phyloP scores from a whole-genome alignment of 352 stramenopile species.

The Globisporangium parvum region DNA sequence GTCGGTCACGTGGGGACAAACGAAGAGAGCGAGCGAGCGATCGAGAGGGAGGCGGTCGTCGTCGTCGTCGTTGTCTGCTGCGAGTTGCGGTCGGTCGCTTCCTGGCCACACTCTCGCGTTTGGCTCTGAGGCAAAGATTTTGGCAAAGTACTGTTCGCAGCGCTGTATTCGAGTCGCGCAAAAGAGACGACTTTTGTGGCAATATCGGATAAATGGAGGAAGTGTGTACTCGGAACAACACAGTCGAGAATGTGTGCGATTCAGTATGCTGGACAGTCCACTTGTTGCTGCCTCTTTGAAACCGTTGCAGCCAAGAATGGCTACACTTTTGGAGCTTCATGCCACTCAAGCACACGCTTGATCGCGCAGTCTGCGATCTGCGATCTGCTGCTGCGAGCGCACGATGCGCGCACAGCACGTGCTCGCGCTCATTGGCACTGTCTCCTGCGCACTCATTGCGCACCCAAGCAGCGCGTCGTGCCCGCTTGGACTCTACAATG shows the following conservation, averaged over 20 bases:
- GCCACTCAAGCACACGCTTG: neutral
- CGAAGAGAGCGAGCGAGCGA: slow-evolving; percentile 1
- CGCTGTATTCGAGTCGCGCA: no score
- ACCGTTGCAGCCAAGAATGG: slow-evolving; percentile 6
- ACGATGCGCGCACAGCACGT: neutral
- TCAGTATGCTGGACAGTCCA: no score
- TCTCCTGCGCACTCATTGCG: neutral
- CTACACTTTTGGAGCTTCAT: neutral
- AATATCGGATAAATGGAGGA: no score
- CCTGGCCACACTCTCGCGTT: slow-evolving; percentile 5
- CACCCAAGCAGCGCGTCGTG: slow-evolving; percentile 21
- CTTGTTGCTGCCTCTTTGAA: neutral
- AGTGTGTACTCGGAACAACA: no score
- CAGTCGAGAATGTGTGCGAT: no score
- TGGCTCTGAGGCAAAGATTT: slow-evolving; percentile 7
- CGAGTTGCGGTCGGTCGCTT: slow-evolving; percentile 7
- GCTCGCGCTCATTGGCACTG: slow-evolving; percentile 1
- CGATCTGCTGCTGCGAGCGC: neutral
- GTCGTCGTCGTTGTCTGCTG: slow-evolving; percentile 3
- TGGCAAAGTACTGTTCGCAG: slow-evolving; percentile 11
- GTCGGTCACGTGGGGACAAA: neutral
- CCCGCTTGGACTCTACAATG: slow-evolving; percentile 37
- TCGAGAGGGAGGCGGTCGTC: neutral
- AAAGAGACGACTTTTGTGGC: no score
- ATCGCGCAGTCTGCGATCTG: neutral